A percentile compares a stretch with the other conserved stretches of the same genome.
These are phyloP conservation scores for Trypanosoma boissoni DNA, from an alignment of 208 protist genomes.

Conservation along the genomic window DNA sequence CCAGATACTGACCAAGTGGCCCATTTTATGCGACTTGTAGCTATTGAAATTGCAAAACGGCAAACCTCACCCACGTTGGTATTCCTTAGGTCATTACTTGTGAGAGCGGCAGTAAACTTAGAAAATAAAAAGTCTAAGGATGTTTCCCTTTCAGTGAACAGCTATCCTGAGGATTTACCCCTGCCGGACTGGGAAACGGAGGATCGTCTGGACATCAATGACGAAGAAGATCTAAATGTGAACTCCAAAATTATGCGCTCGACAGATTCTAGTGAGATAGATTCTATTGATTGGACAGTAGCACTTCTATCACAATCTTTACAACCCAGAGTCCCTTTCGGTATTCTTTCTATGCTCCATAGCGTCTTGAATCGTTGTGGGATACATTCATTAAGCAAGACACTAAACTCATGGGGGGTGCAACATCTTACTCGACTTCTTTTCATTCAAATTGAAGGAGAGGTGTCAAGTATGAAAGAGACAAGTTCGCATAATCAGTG, in stretches of 20 bases:
- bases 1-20: conserved; percentile 41
- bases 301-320: conserved; percentile 39
- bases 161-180: conserved; percentile 21
- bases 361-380: conserved; percentile 56
- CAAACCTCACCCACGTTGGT: conserved; percentile 22
- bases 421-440: conserved; percentile 50
- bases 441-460: conserved; percentile 43
- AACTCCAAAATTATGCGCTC: conserved; percentile 9
- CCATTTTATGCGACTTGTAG: conserved; percentile 45
- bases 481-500: conserved; percentile 23
- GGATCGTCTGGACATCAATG: conserved; percentile 17
- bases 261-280: conserved; percentile 29
- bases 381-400: conserved; percentile 21
- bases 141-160: conserved; percentile 13
- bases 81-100: conserved; percentile 34
- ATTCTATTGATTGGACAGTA: conserved; percentile 64
- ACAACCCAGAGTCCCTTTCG: conserved; percentile 29
- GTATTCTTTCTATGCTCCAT: conserved; percentile 53
- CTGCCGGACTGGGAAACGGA: conserved; percentile 41
- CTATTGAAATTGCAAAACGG: conserved; percentile 32
- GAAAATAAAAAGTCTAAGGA: conserved; percentile 25
- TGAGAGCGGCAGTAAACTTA: conserved; percentile 23
- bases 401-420: conserved; percentile 68
- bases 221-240: conserved; percentile 3
- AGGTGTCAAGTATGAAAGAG: conserved; percentile 5